A percentile compares a stretch with the other conserved stretches of the same genome.
These are phyloP conservation scores for Strobilomyces confusus DNA, from an alignment of 768 basidiomycete genomes.

Conservation along the genomic window DNA sequence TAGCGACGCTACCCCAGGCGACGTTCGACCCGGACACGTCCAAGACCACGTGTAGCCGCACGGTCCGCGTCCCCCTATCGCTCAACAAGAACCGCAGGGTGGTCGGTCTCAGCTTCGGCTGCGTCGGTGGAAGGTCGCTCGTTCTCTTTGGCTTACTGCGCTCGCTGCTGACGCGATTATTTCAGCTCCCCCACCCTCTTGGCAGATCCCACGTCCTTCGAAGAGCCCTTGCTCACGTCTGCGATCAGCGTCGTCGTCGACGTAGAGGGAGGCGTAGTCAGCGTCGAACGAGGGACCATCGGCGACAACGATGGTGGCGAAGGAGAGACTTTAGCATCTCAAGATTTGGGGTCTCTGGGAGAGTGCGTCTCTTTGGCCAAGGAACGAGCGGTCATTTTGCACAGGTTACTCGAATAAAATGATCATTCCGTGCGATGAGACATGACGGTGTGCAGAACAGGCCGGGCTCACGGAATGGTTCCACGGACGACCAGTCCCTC, in stretches of 20 bases:
- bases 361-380: conserved; percentile 18
- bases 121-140: conserved; percentile 20
- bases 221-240: conserved; percentile 80
- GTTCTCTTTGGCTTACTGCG: not conserved
- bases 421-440: not conserved
- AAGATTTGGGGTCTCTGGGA: conserved; percentile 11
- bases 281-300: conserved; percentile 21
- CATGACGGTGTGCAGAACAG: not conserved
- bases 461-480: not conserved
- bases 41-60: conserved; percentile 59
- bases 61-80: conserved; percentile 41
- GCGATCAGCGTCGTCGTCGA: conserved; percentile 61
- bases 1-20: conserved; percentile 71
- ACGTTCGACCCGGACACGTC: conserved; percentile 64
- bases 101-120: conserved; percentile 25
- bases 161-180: not conserved
- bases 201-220: conserved; percentile 85
- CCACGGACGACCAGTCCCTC: too few relatives aligned
- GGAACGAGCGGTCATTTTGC: conserved; percentile 21
- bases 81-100: conserved; percentile 28
- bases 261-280: conserved; percentile 24
- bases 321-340: not conserved
- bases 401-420: conserved; percentile 20
- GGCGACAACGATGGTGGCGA: conserved; percentile 20
- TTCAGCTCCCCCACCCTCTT: conserved; percentile 49